Conservation (phyloP, 2,329 filamentous ascomycete genomes). For the Pleomassaria siparia region DNA sequence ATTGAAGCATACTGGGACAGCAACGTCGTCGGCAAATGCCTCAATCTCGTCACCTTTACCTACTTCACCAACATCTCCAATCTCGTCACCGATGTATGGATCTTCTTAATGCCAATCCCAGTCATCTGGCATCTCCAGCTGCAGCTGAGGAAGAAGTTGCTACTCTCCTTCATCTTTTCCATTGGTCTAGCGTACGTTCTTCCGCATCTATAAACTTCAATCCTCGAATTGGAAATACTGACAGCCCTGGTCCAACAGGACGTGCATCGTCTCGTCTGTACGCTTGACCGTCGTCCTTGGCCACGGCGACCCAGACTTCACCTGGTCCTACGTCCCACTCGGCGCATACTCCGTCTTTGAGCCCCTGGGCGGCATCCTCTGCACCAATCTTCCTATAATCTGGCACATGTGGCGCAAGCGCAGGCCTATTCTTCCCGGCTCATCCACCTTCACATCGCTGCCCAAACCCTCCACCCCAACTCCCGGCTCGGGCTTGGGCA, state of each 20-base stretch:
- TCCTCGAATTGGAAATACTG: background rate
- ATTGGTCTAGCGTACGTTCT: slow-evolving; percentile 34
- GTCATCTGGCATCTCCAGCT: slow-evolving; percentile 38
- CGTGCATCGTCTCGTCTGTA: slow-evolving; percentile 35
- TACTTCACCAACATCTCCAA: slow-evolving; percentile 41
- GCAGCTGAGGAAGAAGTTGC: slow-evolving; percentile 35
- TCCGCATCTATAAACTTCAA: background rate
- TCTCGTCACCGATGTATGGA: slow-evolving; percentile 36
- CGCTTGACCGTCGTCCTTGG: slow-evolving; percentile 35
- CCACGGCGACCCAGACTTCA: slow-evolving; percentile 33
- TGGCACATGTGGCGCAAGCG: slow-evolving; percentile 38
- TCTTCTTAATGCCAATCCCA: slow-evolving; percentile 37
- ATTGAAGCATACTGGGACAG: slow-evolving; percentile 34
- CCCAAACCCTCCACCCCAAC: slow-evolving; percentile 20
- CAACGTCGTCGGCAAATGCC: slow-evolving; percentile 28
- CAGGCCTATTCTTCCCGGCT: slow-evolving; percentile 20
- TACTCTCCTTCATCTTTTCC: slow-evolving; percentile 35
- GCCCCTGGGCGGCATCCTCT: slow-evolving; percentile 37
- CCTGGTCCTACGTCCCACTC: slow-evolving; percentile 38
- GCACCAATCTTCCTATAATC: slow-evolving; percentile 38
- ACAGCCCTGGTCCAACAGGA: slow-evolving; percentile 17
- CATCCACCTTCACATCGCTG: slow-evolving; percentile 20
- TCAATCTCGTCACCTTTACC: slow-evolving; percentile 31
- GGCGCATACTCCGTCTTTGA: slow-evolving; percentile 38
- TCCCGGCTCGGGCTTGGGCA: slow-evolving; percentile 17